Evolutionary conservation across 495 filamentous ascomycete genomes (phyloP).

Genomic region (Podospora fimiseda): DNA sequence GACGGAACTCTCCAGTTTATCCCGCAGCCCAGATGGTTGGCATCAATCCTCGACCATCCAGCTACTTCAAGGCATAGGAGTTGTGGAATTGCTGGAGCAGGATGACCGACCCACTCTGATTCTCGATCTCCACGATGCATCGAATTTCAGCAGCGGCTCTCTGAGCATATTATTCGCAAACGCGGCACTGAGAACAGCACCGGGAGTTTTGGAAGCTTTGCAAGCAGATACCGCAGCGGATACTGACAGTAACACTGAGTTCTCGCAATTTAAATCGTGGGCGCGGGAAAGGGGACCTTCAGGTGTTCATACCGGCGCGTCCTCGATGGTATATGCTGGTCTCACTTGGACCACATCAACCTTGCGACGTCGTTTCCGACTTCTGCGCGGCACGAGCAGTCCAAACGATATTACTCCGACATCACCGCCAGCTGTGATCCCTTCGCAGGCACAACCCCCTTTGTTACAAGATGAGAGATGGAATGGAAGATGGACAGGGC

Average conservation of each 20-base stretch:
- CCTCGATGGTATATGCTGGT: slow-evolving; percentile 49
- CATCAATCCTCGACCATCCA: slow-evolving; percentile 35
- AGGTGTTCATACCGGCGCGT: slow-evolving; percentile 33
- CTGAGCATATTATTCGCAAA: slow-evolving; percentile 56
- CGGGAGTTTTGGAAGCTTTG: slow-evolving; percentile 44
- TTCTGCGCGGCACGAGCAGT: slow-evolving; percentile 47
- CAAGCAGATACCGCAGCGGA: slow-evolving; percentile 35
- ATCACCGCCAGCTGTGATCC: slow-evolving; percentile 30
- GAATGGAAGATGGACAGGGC: slow-evolving; percentile 23
- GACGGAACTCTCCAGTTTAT: slow-evolving; percentile 29
- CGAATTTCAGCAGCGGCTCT: slow-evolving; percentile 45
- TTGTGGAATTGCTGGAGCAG: slow-evolving; percentile 59
- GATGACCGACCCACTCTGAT: slow-evolving; percentile 64
- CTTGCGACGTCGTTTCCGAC: slow-evolving; percentile 53
- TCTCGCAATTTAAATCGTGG: slow-evolving; percentile 58
- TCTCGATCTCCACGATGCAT: slow-evolving; percentile 51
- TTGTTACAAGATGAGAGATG: slow-evolving; percentile 17
- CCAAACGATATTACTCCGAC: slow-evolving; percentile 22
- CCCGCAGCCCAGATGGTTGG: slow-evolving; percentile 39
- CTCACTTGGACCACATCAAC: slow-evolving; percentile 59
- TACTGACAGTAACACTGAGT: slow-evolving; percentile 31
- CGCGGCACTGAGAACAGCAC: slow-evolving; percentile 45
- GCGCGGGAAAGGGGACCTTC: slow-evolving; percentile 41
- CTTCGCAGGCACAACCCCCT: slow-evolving; percentile 24
- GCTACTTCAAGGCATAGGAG: slow-evolving; percentile 50